phyloP scores from a whole-genome alignment of 257 asterid genomes.

The Solanum pimpinellifolium region DNA sequence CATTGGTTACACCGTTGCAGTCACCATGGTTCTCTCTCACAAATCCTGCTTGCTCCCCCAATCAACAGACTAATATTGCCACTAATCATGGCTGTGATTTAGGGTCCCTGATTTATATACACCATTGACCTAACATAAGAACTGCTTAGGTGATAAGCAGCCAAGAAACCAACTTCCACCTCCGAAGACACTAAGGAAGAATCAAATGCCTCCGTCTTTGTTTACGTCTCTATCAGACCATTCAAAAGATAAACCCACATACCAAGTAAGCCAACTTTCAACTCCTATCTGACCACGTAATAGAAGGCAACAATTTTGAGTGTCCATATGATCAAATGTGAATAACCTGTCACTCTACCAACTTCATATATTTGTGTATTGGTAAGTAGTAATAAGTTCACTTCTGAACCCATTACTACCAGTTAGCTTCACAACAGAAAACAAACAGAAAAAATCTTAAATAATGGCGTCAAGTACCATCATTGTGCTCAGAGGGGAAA shows the following conservation, averaged over 20 bases:
- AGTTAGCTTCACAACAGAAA: neutral
- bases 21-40: neutral
- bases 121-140: neutral
- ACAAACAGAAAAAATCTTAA: conserved; percentile 1
- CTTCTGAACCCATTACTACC: neutral
- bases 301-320: neutral
- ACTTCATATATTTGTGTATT: neutral
- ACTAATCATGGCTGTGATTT: neutral
- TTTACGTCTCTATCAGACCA: neutral
- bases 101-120: neutral
- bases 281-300: neutral
- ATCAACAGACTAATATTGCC: neutral
- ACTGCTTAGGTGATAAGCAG: neutral
- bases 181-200: neutral
- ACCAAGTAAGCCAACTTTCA: neutral
- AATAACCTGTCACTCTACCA: neutral
- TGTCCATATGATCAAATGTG: neutral
- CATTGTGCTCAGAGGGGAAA: conserved; percentile 19
- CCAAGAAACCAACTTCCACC: neutral
- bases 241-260: neutral
- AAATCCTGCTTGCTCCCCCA: neutral
- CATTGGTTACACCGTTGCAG: neutral
- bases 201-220: neutral
- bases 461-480: conserved; percentile 24
- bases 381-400: neutral